Base-by-base conservation (phyloP, 108 stramenopile genomes). In the Chaetoceros muelleri region DNA sequence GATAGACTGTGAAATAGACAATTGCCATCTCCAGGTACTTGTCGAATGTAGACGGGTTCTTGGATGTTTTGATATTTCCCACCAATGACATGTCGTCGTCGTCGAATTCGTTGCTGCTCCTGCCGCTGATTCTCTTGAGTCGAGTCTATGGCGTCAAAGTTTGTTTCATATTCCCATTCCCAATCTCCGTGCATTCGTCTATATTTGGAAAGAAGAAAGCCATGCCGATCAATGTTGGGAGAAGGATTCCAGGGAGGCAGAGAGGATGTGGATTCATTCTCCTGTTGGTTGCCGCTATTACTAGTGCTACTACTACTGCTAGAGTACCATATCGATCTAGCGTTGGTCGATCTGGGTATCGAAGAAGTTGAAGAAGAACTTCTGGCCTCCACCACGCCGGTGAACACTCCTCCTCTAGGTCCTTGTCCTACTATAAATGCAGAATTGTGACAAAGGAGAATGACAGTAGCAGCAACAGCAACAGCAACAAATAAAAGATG, bases 1-100 rank as follows among this genome's bases (percentile, higher is more conserved):
- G 61, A 53, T 21, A 76, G 46, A 24, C 61, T 45, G 45, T 76
- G 75, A 50, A 76, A 76, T 20, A 76, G 67, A 28, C 75, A 76
- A 55, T 72, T 66, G 1, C 75, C 75, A 58, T 76, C 75, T 0
- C 75, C 75, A 7, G 75, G 75, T 17, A 76, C 75, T 48, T 76
- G 75, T 8, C 75, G 50, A 16, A 70, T 44, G 0, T 30, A 18
- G 5, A 70, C 64, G 8, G 69, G 69, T 0, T n/a, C 26, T n/a
- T 50, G 26, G 31, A 44, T 27, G 18, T 25, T 47, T 21, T 24
- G 48, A 24, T 7, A 49, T n/a, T 27, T 30, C 26, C 18, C 34
- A 10, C 34, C 34, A 40, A 40, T 40, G 8, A 40, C 5, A 40
- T 40, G 34, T 5, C 5, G 8, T 10, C 8, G 34, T 40, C 13